Evolutionary conservation across 1,284 basidiomycete genomes (phyloP).

Genomic region (Pisolithus thermaeus): DNA sequence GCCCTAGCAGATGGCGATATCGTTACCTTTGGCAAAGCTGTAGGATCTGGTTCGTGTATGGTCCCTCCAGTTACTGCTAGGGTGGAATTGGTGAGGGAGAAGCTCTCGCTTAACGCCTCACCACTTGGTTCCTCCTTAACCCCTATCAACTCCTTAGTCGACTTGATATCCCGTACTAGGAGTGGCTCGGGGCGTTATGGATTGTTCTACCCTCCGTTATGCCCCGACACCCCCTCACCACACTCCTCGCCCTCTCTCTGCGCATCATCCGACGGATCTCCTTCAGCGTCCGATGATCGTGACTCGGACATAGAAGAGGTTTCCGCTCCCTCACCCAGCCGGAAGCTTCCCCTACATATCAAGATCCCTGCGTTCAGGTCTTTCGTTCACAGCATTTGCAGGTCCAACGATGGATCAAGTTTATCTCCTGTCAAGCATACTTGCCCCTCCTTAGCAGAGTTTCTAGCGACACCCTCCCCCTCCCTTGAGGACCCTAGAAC

Average conservation of each 20-base stretch:
- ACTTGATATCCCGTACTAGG: constrained; percentile 11
- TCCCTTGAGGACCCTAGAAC: constrained; percentile 18
- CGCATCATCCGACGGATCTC: constrained; percentile 24
- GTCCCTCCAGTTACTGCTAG: constrained; percentile 57
- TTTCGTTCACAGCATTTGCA: constrained; percentile 27
- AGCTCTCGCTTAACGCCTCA: constrained; percentile 5
- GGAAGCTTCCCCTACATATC: constrained; percentile 10
- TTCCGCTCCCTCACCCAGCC: constrained; percentile 11
- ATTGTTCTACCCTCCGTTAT: constrained; percentile 38
- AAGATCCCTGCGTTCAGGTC: constrained; percentile 29
- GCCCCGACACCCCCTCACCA: constrained; percentile 28
- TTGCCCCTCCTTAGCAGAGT: constrained; percentile 11
- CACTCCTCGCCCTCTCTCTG: constrained; percentile 34
- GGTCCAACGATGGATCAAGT: constrained; percentile 4
- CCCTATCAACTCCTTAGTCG: constrained; percentile 9
- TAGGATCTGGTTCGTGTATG: constrained; percentile 49
- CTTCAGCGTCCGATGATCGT: constrained; percentile 30
- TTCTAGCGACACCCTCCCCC: constrained; percentile 6
- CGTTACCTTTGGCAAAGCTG: constrained; percentile 68
- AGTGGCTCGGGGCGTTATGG: constrained; percentile 47
- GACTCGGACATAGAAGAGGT: constrained; percentile 58
- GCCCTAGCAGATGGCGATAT: constrained; percentile 56
- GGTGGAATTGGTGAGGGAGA: constrained; percentile 46
- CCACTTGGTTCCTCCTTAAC: background rate
- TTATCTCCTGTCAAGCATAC: constrained; percentile 10